These are phyloP conservation scores for Blastomyces silverae DNA, from an alignment of 2,329 filamentous ascomycete genomes.

Conservation along the genomic window DNA sequence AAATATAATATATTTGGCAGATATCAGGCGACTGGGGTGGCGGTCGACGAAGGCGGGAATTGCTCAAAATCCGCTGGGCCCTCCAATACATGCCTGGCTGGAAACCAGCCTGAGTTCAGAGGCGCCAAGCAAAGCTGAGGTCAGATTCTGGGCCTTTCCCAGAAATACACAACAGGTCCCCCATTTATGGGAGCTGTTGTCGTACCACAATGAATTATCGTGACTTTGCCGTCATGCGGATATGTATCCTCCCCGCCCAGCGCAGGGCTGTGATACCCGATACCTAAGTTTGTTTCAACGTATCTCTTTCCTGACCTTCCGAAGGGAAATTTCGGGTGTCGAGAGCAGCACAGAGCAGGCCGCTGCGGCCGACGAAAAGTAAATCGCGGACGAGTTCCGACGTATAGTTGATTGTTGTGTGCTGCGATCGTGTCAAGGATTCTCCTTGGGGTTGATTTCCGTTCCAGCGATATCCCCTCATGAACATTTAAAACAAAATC, in stretches of 20 bases:
- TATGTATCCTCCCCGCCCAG: not conserved
- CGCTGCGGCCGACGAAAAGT: not conserved
- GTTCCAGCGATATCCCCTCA: not conserved
- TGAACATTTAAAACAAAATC: not conserved
- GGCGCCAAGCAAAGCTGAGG: slow-evolving; percentile 8
- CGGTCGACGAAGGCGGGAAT: not conserved
- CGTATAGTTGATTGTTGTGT: not conserved
- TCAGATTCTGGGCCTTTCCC: not conserved
- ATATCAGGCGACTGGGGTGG: not conserved
- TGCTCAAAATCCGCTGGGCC: not conserved
- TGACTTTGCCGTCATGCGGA: slow-evolving; percentile 10
- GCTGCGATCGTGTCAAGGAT: not conserved
- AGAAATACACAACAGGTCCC: slow-evolving; percentile 7
- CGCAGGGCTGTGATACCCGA: not conserved
- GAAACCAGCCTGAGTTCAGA: not conserved
- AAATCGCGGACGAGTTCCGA: not conserved
- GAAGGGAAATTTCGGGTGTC: not conserved
- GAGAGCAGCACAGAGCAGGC: not conserved
- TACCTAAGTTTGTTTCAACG: slow-evolving; percentile 2
- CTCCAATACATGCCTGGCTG: too few relatives aligned
- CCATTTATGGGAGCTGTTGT: not conserved
- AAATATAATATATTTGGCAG: not conserved
- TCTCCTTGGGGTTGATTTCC: not conserved
- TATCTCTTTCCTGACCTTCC: not conserved
- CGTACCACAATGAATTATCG: slow-evolving; percentile 3